phyloP scores from a whole-genome alignment of 2,329 filamentous ascomycete species.

The Diplodia scrobiculata region DNA sequence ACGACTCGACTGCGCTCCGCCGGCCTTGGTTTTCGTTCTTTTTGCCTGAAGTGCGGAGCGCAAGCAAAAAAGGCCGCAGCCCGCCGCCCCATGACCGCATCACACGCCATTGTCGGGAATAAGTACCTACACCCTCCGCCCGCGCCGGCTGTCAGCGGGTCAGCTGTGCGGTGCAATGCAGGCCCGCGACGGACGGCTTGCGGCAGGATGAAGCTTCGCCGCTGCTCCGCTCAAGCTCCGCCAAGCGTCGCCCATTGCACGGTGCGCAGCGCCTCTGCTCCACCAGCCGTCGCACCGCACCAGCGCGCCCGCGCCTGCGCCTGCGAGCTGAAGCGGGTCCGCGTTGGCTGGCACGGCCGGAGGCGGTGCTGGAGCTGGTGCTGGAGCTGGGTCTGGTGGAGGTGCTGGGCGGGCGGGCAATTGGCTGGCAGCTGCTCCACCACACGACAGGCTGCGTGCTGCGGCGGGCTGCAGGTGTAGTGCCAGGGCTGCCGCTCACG shows the following conservation, averaged over 20 bases:
- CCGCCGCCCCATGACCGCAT: constrained; percentile 9
- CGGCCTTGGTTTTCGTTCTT: constrained; percentile 10
- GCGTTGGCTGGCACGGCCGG: neutral
- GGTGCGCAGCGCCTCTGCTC: neutral
- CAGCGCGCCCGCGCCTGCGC: neutral
- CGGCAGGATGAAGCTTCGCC: constrained; percentile 5
- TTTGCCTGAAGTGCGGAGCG: constrained; percentile 23
- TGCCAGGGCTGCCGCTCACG: constrained; percentile 13
- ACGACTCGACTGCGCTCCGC: neutral
- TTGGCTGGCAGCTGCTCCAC: neutral
- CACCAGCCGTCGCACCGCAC: constrained; percentile 2
- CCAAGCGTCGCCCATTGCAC: constrained; percentile 9
- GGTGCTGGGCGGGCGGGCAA: neutral
- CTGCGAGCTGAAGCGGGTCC: neutral
- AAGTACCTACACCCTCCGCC: neutral
- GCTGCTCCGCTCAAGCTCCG: constrained; percentile 21
- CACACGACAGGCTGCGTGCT: neutral
- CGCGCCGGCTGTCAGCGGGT: neutral
- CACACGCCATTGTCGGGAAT: constrained; percentile 20
- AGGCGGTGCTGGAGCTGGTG: too few species aligned
- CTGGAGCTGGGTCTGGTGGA: too few species aligned
- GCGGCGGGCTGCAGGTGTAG: constrained; percentile 9
- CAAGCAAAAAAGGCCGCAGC: constrained; percentile 16
- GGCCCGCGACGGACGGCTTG: neutral
- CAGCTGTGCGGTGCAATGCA: constrained; percentile 6